Conservation (phyloP, 768 basidiomycete species). For the Paxillus involutus region DNA sequence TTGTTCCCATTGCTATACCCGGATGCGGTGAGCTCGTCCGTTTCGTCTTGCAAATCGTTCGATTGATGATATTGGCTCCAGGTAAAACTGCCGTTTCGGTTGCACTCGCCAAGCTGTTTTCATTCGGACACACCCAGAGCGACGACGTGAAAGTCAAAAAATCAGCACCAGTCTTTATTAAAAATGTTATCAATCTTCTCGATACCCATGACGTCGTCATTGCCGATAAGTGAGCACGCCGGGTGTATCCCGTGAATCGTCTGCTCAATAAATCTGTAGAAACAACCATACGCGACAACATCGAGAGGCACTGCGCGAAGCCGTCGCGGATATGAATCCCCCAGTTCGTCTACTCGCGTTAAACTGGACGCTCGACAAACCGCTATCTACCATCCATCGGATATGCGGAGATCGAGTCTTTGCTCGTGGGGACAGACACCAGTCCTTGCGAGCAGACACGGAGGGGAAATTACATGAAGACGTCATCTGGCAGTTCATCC, state of each 20-base stretch:
- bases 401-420: conserved; percentile 77
- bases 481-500: conserved; percentile 81
- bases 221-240: conserved; percentile 76
- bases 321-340: conserved; percentile 40
- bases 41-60: neutral
- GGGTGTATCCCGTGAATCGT: neutral
- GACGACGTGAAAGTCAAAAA: conserved; percentile 86
- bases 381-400: conserved; percentile 64
- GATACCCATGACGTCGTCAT: conserved; percentile 74
- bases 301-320: conserved; percentile 65
- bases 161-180: conserved; percentile 64
- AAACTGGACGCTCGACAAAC: conserved; percentile 65
- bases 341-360: conserved; percentile 79
- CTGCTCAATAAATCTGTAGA: conserved; percentile 34
- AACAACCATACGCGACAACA: conserved; percentile 91
- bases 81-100: conserved; percentile 88
- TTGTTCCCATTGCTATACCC: conserved; percentile 88
- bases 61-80: conserved; percentile 25
- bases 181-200: conserved; percentile 66
- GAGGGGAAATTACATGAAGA: conserved; percentile 63
- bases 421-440: conserved; percentile 80
- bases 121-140: conserved; percentile 89
- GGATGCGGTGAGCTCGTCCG: conserved; percentile 72
- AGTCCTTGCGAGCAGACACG: conserved; percentile 67
- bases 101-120: conserved; percentile 77